These are phyloP conservation scores for Vigna hirtella DNA, from an alignment of 306 rosid species.

Conservation along the genomic window DNA sequence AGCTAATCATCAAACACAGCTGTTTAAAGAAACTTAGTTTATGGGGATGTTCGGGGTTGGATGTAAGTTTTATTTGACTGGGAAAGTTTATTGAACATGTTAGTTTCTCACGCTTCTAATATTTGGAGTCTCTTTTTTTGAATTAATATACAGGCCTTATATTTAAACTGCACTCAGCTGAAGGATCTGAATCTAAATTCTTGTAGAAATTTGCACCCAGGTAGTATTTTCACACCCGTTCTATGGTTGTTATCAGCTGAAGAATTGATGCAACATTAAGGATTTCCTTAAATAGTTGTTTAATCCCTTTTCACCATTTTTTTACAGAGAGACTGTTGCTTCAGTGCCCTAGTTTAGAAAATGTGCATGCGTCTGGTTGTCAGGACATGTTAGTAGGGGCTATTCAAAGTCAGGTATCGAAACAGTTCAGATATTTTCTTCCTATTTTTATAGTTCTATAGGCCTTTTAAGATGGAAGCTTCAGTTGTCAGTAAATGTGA, in stretches of 20 bases:
- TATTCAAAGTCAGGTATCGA: slow-evolving; percentile 77
- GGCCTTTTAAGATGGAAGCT: slow-evolving; percentile 4
- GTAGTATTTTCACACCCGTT: slow-evolving; percentile 49
- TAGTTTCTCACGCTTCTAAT: slow-evolving; percentile 33
- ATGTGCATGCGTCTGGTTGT: slow-evolving; percentile 88
- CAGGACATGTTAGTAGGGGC: slow-evolving; percentile 62
- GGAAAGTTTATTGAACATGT: background rate
- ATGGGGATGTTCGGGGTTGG: slow-evolving; percentile 97
- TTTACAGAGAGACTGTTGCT: slow-evolving; percentile 79
- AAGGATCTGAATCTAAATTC: slow-evolving; percentile 87
- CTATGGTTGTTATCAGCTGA: slow-evolving; percentile 30
- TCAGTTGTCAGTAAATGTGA: background rate
- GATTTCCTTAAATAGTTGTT: background rate
- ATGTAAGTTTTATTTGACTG: slow-evolving; percentile 62
- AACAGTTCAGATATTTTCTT: slow-evolving; percentile 33
- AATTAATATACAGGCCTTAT: slow-evolving; percentile 72
- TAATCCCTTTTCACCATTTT: background rate
- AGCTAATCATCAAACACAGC: slow-evolving; percentile 85
- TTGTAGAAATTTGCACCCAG: slow-evolving; percentile 89
- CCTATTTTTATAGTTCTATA: background rate
- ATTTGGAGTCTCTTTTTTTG: slow-evolving; percentile 29
- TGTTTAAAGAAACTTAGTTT: slow-evolving; percentile 86
- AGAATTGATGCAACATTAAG: background rate
- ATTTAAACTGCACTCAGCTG: slow-evolving; percentile 86
- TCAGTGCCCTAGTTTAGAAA: slow-evolving; percentile 75